phyloP scores from a whole-genome alignment of 2,329 filamentous ascomycete species.

The Shiraia sp. region DNA sequence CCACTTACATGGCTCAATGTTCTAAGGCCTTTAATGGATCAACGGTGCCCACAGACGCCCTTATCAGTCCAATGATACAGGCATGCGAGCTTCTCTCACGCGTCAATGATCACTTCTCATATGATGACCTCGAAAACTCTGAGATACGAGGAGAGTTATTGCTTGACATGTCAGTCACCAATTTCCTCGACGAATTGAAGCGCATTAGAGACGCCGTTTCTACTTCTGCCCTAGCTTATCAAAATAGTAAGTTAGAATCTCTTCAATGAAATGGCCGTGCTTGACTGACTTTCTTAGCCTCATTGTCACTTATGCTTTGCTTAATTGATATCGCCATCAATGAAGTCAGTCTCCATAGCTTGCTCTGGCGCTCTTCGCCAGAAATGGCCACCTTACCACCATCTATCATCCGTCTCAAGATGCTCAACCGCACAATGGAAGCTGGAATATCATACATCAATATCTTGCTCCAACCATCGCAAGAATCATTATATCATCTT shows the following conservation, averaged over 20 bases:
- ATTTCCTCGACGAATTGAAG: constrained; percentile 19
- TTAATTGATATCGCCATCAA: constrained; percentile 20
- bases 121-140: constrained; percentile 25
- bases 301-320: constrained; percentile 1
- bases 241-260: constrained; percentile 3
- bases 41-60: constrained; percentile 15
- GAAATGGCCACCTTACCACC: not conserved
- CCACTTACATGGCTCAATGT: constrained; percentile 21
- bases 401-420: constrained; percentile 7
- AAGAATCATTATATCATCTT: constrained; percentile 16
- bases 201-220: constrained; percentile 7
- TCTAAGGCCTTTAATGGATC: constrained; percentile 11
- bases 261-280: not conserved
- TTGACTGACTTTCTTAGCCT: not conserved
- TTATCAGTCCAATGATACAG: constrained; percentile 23
- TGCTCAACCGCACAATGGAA: constrained; percentile 13
- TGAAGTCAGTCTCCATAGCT: constrained; percentile 21
- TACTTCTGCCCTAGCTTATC: not conserved
- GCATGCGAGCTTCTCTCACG: constrained; percentile 20
- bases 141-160: constrained; percentile 22
- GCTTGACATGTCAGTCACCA: constrained; percentile 16
- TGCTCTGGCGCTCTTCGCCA: constrained; percentile 14
- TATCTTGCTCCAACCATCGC: constrained; percentile 7
- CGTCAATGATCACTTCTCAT: constrained; percentile 25
- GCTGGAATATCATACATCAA: constrained; percentile 19